These are phyloP conservation scores for Aspergillus flavus DNA, from an alignment of 2,329 filamentous ascomycete genomes.

Conservation along the genomic window DNA sequence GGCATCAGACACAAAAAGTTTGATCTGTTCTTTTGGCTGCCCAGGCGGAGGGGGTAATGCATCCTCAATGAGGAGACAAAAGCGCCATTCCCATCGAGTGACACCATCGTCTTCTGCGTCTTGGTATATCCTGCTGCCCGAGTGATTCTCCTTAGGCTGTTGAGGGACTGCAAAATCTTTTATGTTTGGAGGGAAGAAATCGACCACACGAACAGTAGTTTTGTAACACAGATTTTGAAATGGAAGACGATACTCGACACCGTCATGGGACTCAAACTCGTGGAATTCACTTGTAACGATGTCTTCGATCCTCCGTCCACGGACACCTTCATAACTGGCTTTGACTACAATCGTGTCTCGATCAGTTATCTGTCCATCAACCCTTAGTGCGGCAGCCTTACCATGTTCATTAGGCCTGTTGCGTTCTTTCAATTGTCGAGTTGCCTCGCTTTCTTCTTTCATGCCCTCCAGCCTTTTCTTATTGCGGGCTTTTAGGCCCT, in stretches of 20 bases:
- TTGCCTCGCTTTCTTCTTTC: conserved; percentile 35
- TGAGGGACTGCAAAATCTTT: conserved; percentile 67
- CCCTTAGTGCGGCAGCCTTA: conserved; percentile 28
- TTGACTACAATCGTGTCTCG: conserved; percentile 44
- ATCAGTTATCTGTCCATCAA: conserved; percentile 7
- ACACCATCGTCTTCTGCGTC: conserved; percentile 14
- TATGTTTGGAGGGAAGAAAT: conserved; percentile 72
- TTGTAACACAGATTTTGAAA: conserved; percentile 76
- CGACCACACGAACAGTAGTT: conserved; percentile 72
- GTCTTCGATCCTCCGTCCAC: conserved; percentile 44
- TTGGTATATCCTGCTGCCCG: conserved; percentile 34
- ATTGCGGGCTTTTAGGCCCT: conserved; percentile 38
- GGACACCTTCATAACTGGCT: conserved; percentile 48
- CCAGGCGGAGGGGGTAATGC: conserved; percentile 45
- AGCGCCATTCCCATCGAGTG: conserved; percentile 76
- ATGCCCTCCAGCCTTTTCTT: conserved; percentile 33
- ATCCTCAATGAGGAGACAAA: conserved; percentile 77
- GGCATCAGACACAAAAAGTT: conserved; percentile 67
- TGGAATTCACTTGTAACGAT: conserved; percentile 54
- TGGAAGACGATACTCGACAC: conserved; percentile 58
- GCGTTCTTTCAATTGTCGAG: conserved; percentile 26
- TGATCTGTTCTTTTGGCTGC: conserved; percentile 56
- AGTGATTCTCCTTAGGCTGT: conserved; percentile 52
- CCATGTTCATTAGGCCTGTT: conserved; percentile 45
- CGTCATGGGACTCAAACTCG: conserved; percentile 49